Base-by-base conservation (phyloP, 805 yeast genomes). In the Candida sonorensis region DNA sequence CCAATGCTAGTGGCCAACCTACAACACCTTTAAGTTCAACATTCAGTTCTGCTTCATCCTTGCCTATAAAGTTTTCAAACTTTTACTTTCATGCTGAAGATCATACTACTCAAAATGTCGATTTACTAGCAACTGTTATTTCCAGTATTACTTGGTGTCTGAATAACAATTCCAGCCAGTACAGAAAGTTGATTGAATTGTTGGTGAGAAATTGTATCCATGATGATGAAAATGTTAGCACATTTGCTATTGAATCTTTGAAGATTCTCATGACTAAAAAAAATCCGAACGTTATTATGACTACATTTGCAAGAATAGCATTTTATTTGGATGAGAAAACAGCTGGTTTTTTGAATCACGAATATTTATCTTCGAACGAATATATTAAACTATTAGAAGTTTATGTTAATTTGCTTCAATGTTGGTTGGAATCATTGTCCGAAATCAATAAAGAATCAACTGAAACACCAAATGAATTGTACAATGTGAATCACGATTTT, bases 131-230 rank as follows among this genome's bases (percentile, higher is more conserved):
- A 1, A 70, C 77, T 2, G 62, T 83, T 13, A 64, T 87, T 1
- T 84, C 83, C 19, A 66, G 81, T 2, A 62, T 81, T 27, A 92
- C 97, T 0, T 81, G 88, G 75, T 72, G 82, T 44, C 56, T 64
- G 60, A 26, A 55, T 66, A 41, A 36, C 33, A 30, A 53, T 57
- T 23, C 69, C 62, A 64, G 78, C 2, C 71, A 76, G 9, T 77
- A 78, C 46, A 69, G 81, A 35, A 69, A 73, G 20, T 61, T 81
- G 2, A 73, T 88, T 17, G 97, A 90, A 37, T 62, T 86, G 3
- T 60, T 92, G 11, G 77, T 88, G 25, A 67, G 85, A 35, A 86
- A 87, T 50, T 72, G 85, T 3, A 74, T 80, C 2, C 94, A 87
- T 53, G 64, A 69, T 2, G 78, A 79, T 41, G 58, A 57, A 5